Evolutionary conservation across 306 rosid species (phyloP), one percentile per base, ranked within the genome.

Genomic region (Medicago ruthenica): DNA sequence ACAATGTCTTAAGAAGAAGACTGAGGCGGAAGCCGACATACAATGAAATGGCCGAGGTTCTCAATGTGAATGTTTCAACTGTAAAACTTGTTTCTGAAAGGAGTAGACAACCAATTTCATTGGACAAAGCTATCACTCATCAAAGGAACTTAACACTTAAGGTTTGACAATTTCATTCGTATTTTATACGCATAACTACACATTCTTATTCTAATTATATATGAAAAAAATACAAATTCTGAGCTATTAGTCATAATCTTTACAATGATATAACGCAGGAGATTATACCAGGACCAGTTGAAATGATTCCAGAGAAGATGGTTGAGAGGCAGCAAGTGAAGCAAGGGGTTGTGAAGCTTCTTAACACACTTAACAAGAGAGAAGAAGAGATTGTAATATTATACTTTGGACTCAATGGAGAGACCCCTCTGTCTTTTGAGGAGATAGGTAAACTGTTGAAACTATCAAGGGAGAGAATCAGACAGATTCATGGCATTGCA

Each of bases 401-500:
- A 62, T 75, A 75, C 79, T 93, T 82, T 69, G 97, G 97, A 67
- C 84, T 91, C 36, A 67, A 78, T 76, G 97, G 96, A 78, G 79
- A 81, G 39, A 69, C 78, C 9, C 90, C 95, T n/a, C 44, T 15
- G 15, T 82, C 96, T 9, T 86, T 63, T 67, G 91, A 86, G 81
- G 96, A 91, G 84, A 89, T 93, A 59, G 98, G 93, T 18, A 85
- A 83, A 74, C 2, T 68, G 39, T 15, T 91, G 70, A 86, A 89
- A 48, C 86, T 93, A 37, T 93, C 92, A 1, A 79, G 97, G 78
- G 98, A 90, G 80, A 82, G 90, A 63, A 77, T 86, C 58, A 79
- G 98, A 47, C 96, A 81, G 82, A 89, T 85, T 45, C 76, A 86
- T 73, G 68, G 63, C 24, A 79, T 77, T 67, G 91, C 96, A 12